Base-by-base conservation (phyloP, 352 stramenopile genomes). In the Pythium dissotocum region DNA sequence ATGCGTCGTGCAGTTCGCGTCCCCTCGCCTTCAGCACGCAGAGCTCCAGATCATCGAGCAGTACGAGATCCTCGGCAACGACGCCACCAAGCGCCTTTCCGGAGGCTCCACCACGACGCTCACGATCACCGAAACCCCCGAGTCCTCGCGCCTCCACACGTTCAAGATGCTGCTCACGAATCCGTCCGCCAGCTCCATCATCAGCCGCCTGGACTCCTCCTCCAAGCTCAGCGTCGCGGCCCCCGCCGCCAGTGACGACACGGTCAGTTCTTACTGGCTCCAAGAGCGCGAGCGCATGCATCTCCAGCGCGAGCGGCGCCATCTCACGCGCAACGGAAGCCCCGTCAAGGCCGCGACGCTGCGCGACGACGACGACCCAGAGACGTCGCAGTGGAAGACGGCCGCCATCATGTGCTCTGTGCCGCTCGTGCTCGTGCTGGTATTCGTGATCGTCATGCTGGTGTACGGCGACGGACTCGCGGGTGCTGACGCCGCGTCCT, bases 191-290 rank as follows among this genome's bases (percentile, higher is more conserved):
- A 40, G 32, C 6, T 28, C 36, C 10, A n/a, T n/a, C 6, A 48
- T 51, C 13, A 13, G 13, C 26, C n/a, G 46, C 14, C 46, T 52
- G 14, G 59, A 36, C 30, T 26, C 52, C 33, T 38, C 33, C 10
- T 38, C 38, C 38, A 46, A 4, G 51, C 67, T 7, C 60, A 57
- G 0, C 38, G 33, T 30, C 66, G 85, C 21, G 49, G 63, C 52
- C 58, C 8, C 33, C 24, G 21, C 44, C 14, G 36, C 40, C 18
- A 49, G 38, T 33, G 33, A 46, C 33, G 30, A 28, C 28, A 13
- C 73, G 48, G 74, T 87, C 28, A 76, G 86, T 67, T 90, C 87
- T 62, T 89, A 93, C 73, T 93, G 85, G 85, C 80, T 89, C 56
- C 83, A 87, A 56, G 82, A 93, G 68, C 80, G 87, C 42, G 81